Evolutionary conservation across 768 basidiomycete genomes (phyloP), one percentile per base, ranked within the genome.

Genomic region (Albatrellus ellisii): DNA sequence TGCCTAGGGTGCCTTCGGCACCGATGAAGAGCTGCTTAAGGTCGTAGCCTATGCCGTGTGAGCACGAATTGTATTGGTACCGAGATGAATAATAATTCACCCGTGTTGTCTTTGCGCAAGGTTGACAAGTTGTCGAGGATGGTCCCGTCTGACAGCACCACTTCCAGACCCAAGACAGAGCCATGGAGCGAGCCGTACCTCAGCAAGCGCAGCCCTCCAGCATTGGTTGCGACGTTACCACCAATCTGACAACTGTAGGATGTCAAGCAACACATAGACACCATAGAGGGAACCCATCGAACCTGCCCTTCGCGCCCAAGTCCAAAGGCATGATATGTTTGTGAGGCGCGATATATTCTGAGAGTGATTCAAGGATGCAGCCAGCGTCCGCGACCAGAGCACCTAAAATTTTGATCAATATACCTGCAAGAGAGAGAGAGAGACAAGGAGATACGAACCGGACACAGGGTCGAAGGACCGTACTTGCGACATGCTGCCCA

Each of bases 1-100:
- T 69, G 34, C 95, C 95, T 18, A 99, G 78, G 0, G 94, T 97
- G 39, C 95, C 95, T 58, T 99, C 95, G 5, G 86, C 80, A 10
- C 95, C 95, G 51, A 99, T 95, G 63, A 98, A 99, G 14, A 99
- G 73, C 55, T 99, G 95, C 61, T 99, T 98, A 35, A 99, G 69
- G 59, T 99, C 95, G 57, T 95, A 97, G 10, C 95, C 94, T 50
- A 12, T 2, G 14, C 14, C 11, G 5, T 5, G 38, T 90, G 52
- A 18, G n/a, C 14, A 29, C 18, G 34, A 21, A 5, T 36, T 25
- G 28, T 21, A 18, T 11, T 22, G 14, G 38, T 17, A 28, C 20
- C 10, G 18, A 0, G 20, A 21, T 18, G 17, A 34, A 6, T 36
- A 4, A 24, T 4, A 54, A 8, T 22, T 6, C 72, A 86, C 91